Evolutionary conservation across 176 grass and related monocot species (phyloP).

Genomic region (Hordeum marinum): DNA sequence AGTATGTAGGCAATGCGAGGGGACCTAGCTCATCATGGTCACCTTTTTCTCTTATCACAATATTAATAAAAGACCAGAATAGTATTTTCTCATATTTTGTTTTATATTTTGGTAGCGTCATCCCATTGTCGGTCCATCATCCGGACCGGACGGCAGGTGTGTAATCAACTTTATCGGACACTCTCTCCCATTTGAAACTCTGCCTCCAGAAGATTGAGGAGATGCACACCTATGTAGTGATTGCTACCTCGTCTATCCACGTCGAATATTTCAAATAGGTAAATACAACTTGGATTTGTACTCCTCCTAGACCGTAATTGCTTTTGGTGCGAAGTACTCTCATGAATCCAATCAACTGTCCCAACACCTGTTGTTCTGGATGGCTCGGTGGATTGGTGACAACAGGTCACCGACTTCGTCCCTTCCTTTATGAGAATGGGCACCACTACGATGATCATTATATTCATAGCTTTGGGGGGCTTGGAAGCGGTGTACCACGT

Average conservation of each 20-base stretch:
- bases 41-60: not conserved
- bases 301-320: not conserved
- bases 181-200: conserved; percentile 17
- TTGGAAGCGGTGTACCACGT: too few relatives aligned
- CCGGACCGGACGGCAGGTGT: not conserved
- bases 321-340: too few relatives aligned
- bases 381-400: too few relatives aligned
- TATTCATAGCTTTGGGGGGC: too few relatives aligned
- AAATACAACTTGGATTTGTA: not conserved
- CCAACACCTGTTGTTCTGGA: too few relatives aligned
- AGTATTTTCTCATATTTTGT: not conserved
- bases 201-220: not conserved
- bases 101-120: conserved; percentile 4
- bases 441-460: too few relatives aligned
- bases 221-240: not conserved
- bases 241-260: conserved; percentile 14
- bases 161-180: conserved; percentile 20
- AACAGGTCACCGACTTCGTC: too few relatives aligned
- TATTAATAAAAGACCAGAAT: not conserved
- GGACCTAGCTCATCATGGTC: not conserved
- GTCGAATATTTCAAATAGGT: conserved; percentile 16
- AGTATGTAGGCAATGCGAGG: not conserved
- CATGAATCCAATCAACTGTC: too few relatives aligned
- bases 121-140: conserved; percentile 11
- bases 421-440: too few relatives aligned